phyloP scores from a whole-genome alignment of 2,329 filamentous ascomycete species.

The Aureobasidium sp. region DNA sequence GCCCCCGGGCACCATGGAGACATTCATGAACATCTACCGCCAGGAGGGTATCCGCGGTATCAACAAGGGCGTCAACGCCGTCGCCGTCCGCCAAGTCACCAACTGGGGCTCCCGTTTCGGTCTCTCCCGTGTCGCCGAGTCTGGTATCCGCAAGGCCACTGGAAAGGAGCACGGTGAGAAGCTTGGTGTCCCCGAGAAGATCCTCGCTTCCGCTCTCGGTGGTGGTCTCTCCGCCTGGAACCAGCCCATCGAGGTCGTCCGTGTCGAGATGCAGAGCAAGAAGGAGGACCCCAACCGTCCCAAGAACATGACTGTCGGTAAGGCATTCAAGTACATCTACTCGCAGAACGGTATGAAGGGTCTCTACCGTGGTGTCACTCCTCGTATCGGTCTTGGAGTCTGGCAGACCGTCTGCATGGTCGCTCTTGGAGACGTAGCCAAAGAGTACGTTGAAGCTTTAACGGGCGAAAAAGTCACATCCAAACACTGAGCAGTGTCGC shows the following conservation, averaged over 20 bases:
- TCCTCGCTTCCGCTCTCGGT: slow-evolving; percentile 76
- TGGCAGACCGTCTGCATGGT: slow-evolving; percentile 99
- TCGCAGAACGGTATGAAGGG: slow-evolving; percentile 78
- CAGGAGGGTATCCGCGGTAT: slow-evolving; percentile 90
- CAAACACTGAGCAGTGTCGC: slow-evolving; percentile 44
- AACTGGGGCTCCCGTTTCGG: slow-evolving; percentile 99
- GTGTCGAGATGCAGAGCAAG: slow-evolving; percentile 99
- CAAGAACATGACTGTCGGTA: slow-evolving; percentile 97
- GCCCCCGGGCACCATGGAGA: slow-evolving; percentile 84
- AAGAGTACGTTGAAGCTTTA: slow-evolving; percentile 58
- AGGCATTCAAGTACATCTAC: slow-evolving; percentile 80
- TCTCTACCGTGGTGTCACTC: slow-evolving; percentile 90
- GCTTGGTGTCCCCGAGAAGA: slow-evolving; percentile 76
- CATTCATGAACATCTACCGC: slow-evolving; percentile 96
- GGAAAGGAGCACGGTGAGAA: slow-evolving; percentile 75
- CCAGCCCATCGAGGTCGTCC: slow-evolving; percentile 99
- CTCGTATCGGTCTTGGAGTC: slow-evolving; percentile 87
- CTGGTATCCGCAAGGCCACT: slow-evolving; percentile 70
- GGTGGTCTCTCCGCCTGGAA: slow-evolving; percentile 98
- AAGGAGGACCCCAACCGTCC: slow-evolving; percentile 94
- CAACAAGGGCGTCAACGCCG: slow-evolving; percentile 97
- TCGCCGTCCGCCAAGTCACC: slow-evolving; percentile 97
- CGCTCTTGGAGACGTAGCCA: slow-evolving; percentile 80
- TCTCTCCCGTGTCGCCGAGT: slow-evolving; percentile 83
- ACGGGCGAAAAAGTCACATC: slow-evolving; percentile 58